Percentiles rank a stretch among this genome's conserved stretches.
phyloP scores from a whole-genome alignment of 805 yeast species.

The Lipomyces lipofer region DNA sequence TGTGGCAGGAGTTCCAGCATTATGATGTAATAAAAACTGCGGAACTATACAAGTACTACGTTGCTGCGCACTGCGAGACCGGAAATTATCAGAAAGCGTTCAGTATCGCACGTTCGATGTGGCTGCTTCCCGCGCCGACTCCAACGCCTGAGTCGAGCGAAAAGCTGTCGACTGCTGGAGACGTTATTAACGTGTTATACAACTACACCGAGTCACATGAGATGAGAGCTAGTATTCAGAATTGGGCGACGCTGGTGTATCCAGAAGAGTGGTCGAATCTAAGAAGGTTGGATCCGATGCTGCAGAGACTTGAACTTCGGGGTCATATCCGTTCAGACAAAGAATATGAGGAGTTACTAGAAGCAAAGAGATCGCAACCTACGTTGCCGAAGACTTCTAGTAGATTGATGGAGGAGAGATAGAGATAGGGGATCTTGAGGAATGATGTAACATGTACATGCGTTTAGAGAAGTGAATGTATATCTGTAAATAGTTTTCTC shows the following conservation, averaged over 20 bases:
- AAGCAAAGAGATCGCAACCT: neutral
- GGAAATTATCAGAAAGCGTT: slow-evolving; percentile 61
- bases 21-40: slow-evolving; percentile 55
- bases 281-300: slow-evolving; percentile 4
- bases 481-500: no score
- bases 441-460: no score
- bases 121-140: slow-evolving; percentile 47
- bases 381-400: no score
- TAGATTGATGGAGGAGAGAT: no score
- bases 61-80: slow-evolving; percentile 70
- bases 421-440: no score
- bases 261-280: slow-evolving; percentile 30
- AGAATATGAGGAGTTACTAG: neutral
- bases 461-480: no score
- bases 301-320: slow-evolving; percentile 10
- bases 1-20: slow-evolving; percentile 60
- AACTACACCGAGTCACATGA: slow-evolving; percentile 43
- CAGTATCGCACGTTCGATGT: slow-evolving; percentile 49
- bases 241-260: slow-evolving; percentile 30
- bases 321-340: neutral
- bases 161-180: slow-evolving; percentile 36
- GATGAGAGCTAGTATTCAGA: slow-evolving; percentile 26
- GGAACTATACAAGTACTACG: slow-evolving; percentile 56
- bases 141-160: slow-evolving; percentile 33
- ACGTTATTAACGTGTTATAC: slow-evolving; percentile 50